Evolutionary conservation across 1,284 basidiomycete species (phyloP).

Genomic region (Meripilus lineatus): DNA sequence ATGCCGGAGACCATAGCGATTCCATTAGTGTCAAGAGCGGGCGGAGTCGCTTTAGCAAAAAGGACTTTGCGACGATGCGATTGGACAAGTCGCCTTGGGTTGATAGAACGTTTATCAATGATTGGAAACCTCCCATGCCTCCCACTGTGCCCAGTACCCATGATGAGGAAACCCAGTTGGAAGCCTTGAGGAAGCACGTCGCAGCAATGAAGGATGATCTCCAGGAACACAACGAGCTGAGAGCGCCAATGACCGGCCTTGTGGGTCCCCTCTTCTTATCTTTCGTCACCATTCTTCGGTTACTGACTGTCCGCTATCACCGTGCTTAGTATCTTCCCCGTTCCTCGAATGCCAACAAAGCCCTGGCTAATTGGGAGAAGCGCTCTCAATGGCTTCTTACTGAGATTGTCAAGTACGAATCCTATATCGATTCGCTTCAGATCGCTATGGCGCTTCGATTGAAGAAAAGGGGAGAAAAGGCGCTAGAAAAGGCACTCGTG

Average conservation of each 20-base stretch:
- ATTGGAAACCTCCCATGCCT: slow-evolving; percentile 90
- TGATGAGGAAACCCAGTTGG: slow-evolving; percentile 88
- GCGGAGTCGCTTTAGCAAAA: slow-evolving; percentile 64
- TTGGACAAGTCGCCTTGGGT: slow-evolving; percentile 60
- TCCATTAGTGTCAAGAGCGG: slow-evolving; percentile 66
- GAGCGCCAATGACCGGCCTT: slow-evolving; percentile 78
- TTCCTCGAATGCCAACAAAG: slow-evolving; percentile 71
- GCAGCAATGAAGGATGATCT: slow-evolving; percentile 73
- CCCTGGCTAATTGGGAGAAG: slow-evolving; percentile 88
- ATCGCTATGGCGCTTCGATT: slow-evolving; percentile 76
- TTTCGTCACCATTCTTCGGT: too few relatives aligned
- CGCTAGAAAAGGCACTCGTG: slow-evolving; percentile 70
- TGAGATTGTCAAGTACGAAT: slow-evolving; percentile 94
- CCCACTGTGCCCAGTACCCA: slow-evolving; percentile 82
- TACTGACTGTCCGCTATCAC: not conserved
- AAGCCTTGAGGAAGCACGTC: slow-evolving; percentile 82
- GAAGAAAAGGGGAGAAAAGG: slow-evolving; percentile 84
- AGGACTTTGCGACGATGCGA: slow-evolving; percentile 60
- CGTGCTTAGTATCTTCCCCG: slow-evolving; percentile 70
- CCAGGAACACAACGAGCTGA: slow-evolving; percentile 78
- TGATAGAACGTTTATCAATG: slow-evolving; percentile 82
- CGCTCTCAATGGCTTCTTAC: slow-evolving; percentile 85
- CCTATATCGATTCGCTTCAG: slow-evolving; percentile 89
- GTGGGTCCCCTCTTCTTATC: slow-evolving; percentile 40
- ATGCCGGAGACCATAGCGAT: slow-evolving; percentile 52